Conservation (phyloP, 805 yeast genomes). For the Phaffomyces antillensis region DNA sequence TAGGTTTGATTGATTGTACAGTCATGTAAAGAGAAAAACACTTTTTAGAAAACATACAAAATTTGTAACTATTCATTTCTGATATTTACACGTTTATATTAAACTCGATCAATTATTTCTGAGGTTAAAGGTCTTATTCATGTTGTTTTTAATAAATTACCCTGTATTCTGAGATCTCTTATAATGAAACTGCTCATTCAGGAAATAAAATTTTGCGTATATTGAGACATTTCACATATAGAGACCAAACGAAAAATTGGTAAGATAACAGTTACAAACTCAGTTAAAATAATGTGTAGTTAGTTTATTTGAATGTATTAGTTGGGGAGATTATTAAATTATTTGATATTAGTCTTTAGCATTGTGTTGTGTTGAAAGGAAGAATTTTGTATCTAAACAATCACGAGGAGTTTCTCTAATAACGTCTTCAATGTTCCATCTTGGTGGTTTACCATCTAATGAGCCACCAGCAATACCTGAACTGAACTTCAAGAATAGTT, state of each 20-base stretch:
- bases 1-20: conserved; percentile 71
- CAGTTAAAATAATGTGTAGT: too few relatives aligned
- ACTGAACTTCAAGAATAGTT: conserved; percentile 64
- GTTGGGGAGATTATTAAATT: neutral
- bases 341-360: neutral
- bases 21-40: conserved; percentile 32
- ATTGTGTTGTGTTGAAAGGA: conserved; percentile 18
- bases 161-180: too few relatives aligned
- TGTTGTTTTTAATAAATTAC: too few relatives aligned
- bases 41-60: neutral
- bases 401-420: conserved; percentile 67
- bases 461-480: conserved; percentile 67
- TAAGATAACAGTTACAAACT: too few relatives aligned
- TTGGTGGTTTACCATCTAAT: conserved; percentile 56
- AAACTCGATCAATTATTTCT: too few relatives aligned
- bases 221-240: too few relatives aligned
- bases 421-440: conserved; percentile 77
- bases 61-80: neutral
- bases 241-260: too few relatives aligned
- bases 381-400: conserved; percentile 34
- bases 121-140: too few relatives aligned
- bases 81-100: neutral
- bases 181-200: too few relatives aligned
- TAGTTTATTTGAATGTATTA: neutral
- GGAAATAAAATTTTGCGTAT: too few relatives aligned